Base-by-base conservation (phyloP, 2,329 filamentous ascomycete species). In the Colletotrichum aenigma region DNA sequence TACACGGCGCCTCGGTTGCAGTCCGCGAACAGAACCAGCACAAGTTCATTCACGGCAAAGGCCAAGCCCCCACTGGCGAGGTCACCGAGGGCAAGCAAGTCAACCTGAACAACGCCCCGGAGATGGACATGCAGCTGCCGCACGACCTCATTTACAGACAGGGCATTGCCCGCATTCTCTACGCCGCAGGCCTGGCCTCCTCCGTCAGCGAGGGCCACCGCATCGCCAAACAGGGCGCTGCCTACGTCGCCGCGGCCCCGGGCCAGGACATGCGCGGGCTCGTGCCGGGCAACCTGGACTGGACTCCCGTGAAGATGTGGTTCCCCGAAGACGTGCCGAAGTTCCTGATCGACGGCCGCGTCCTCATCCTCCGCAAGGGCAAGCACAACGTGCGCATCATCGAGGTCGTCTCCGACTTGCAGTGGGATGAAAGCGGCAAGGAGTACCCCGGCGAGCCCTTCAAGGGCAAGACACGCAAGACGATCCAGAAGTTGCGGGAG, bases 1-100 rank as follows among this genome's bases (percentile, higher is more conserved):
- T 96, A 2, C 96, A 98, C 81, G 95, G 96, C 16, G 82, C 87
- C 1, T 80, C 89, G 9, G 90, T 90, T 76, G 95, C 96, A 0
- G 82, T 90, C 16, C 86, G 90, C 26, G 93, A 95, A 8, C 91
- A 92, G 74, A 74, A 84, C 34, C 86, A 88, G 77, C 92, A 93
- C 81, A 82, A 82, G 65, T 83, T 86, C 65, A 83, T 91, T 74
- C 91, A 91, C 79, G 83, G 84, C 28, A 86, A 82, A 72, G 73
- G 30, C 18, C n/a, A 52, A 16, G 66, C 66, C 16, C 71, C 77
- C 15, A 68, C 74, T 64, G 38, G 72, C 9, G 66, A 74, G 58
- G 80, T 80, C 21, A 56, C 73, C 28, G 66, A 77, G 5, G 74
- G 70, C 26, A 76, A 75, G 2, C 79, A 79, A 1, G 77, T 79